Base-by-base conservation (phyloP, 192 early-diverging fungal genomes). In the Fimicolochytrium jonesii region DNA sequence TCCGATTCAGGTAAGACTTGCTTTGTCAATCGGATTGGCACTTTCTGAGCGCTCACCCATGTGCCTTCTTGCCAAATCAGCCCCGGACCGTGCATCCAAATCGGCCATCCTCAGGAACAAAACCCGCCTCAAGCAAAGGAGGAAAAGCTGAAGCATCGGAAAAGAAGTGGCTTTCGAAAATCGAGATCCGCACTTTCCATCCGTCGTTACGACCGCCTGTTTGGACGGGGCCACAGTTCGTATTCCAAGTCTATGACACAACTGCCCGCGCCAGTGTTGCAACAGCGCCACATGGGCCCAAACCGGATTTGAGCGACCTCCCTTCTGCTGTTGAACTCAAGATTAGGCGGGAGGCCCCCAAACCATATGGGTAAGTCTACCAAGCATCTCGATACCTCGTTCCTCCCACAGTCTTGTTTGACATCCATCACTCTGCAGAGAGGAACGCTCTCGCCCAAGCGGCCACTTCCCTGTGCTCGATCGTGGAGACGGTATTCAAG, bases 221-320 rank as follows among this genome's bases (percentile, higher is more conserved):
- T 17, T 71, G 68, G 68, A 58, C 66, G 61, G 60, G 69, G 20
- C 58, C 66, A 26, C 47, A 56, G 26, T 73, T 70, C 46, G 59
- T 61, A 33, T 67, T 77, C 35, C 41, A 69, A 35, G 51, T 49
- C 34, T 60, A 67, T 43, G 59, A 56, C 25, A n/a, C 20, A 37
- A n/a, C n/a, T n/a, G 13, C n/a, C 6, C 26, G 29, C 25, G 10
- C 49, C 23, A 32, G 15, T 18, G 25, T 13, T 10, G n/a, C 50
- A 0, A 1, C 34, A 9, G 23, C 26, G 6, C 10, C 64, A 9
- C 23, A 34, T 9, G 5, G 6, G 44, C 22, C 30, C 6, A 30
- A 22, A 31, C 50, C 66, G 6, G 66, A 68, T 53, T 43, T 61
- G 28, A 61, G 48, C 25, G 66, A 68, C 32, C 42, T 68, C 17